Conservation (phyloP, 2,329 filamentous ascomycete genomes). For the Aspergillus sergii region DNA sequence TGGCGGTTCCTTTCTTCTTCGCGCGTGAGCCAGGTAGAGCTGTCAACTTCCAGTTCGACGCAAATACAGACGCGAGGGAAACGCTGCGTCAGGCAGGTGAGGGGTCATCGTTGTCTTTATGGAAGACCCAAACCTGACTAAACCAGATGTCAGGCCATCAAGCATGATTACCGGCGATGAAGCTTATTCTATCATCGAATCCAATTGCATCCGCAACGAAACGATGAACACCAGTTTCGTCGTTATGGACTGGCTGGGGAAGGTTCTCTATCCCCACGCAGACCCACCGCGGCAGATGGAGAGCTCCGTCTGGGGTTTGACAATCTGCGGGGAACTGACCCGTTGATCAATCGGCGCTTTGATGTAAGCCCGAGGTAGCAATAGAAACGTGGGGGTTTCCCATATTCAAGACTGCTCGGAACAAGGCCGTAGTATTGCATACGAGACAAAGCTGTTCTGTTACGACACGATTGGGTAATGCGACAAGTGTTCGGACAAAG, state of each 20-base stretch:
- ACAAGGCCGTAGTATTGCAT: not conserved
- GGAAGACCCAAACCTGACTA: not conserved
- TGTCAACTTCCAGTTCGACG: not conserved
- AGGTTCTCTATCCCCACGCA: not conserved
- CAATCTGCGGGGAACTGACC: not conserved
- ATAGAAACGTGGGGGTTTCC: not conserved
- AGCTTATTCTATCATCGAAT: not conserved
- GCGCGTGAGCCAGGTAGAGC: not conserved
- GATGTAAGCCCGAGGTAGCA: not conserved
- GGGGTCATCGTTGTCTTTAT: not conserved
- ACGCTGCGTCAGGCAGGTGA: not conserved
- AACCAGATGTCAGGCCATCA: not conserved
- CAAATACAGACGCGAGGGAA: not conserved
- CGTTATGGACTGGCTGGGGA: not conserved
- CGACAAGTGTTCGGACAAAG: not conserved
- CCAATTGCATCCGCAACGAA: not conserved
- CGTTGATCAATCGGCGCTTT: not conserved
- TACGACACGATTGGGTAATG: not conserved
- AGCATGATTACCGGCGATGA: not conserved
- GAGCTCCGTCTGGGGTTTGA: not conserved
- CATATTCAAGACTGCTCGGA: not conserved
- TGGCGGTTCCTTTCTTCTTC: not conserved
- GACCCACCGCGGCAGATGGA: not conserved
- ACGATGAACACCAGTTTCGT: not conserved
- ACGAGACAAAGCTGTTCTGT: not conserved